Percentiles rank a stretch among this genome's conserved stretches.
phyloP scores from a whole-genome alignment of 2,329 filamentous ascomycete species.

The Claviceps quebecensis region DNA sequence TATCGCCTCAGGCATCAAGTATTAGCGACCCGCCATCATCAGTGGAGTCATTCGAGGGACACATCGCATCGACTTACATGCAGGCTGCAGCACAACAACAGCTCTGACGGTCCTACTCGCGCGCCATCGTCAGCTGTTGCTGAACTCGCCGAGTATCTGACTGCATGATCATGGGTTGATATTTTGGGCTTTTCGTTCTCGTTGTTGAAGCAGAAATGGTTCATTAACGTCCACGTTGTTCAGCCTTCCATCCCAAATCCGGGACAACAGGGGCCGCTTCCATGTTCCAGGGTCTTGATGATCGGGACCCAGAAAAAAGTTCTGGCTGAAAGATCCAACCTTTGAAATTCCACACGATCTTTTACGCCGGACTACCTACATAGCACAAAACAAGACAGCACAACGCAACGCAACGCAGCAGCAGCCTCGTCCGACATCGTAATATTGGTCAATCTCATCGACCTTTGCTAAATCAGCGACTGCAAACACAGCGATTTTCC shows the following conservation, averaged over 20 bases:
- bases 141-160: neutral
- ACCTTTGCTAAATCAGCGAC: neutral
- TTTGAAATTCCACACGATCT: neutral
- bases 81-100: neutral
- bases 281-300: conserved; percentile 10
- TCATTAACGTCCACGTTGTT: neutral
- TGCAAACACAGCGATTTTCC: neutral
- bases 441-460: neutral
- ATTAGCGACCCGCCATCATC: neutral
- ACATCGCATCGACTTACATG: neutral
- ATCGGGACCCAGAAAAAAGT: conserved; percentile 16
- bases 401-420: neutral
- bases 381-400: neutral
- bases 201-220: neutral
- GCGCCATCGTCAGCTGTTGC: neutral
- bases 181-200: neutral
- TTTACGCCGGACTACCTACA: neutral
- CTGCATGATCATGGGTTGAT: neutral
- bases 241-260: neutral
- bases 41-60: conserved; percentile 1
- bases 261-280: neutral
- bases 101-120: conserved; percentile 2
- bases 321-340: neutral
- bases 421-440: neutral
- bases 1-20: conserved; percentile 18